Evolutionary conservation across 2,329 filamentous ascomycete genomes (phyloP).

Genomic region (Fusarium decemcellulare): DNA sequence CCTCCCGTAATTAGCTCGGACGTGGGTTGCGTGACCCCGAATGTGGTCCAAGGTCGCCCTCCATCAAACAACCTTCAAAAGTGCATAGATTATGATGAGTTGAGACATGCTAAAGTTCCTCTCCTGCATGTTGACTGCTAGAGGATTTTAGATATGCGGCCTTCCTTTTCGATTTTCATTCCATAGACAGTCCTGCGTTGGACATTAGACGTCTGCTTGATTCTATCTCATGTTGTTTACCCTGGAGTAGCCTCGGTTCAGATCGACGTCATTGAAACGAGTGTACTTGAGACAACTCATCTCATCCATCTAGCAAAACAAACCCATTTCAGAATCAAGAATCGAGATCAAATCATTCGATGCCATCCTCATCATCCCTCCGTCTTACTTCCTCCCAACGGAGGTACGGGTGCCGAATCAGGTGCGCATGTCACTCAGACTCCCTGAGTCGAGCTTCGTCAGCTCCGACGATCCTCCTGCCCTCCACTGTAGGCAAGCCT

Average conservation of each 20-base stretch:
- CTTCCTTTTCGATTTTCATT: too few relatives aligned
- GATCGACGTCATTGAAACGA: slow-evolving; percentile 29
- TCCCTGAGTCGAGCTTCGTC: slow-evolving; percentile 38
- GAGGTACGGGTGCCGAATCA: not conserved
- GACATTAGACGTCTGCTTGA: not conserved
- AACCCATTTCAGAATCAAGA: too few relatives aligned
- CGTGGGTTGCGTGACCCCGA: not conserved
- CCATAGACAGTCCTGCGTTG: too few relatives aligned
- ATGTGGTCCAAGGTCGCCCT: not conserved
- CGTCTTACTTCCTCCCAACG: not conserved
- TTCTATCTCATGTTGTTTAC: slow-evolving; percentile 7
- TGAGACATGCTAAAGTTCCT: not conserved
- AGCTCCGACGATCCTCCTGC: slow-evolving; percentile 24
- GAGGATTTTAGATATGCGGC: too few relatives aligned
- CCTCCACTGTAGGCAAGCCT: slow-evolving; percentile 18
- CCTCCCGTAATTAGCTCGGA: not conserved
- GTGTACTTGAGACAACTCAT: too few relatives aligned
- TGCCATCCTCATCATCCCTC: not conserved
- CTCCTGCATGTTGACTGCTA: too few relatives aligned
- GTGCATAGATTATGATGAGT: not conserved
- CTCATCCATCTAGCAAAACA: too few relatives aligned
- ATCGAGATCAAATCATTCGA: too few relatives aligned
- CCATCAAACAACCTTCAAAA: not conserved
- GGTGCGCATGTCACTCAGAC: slow-evolving; percentile 37
- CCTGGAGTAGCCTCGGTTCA: slow-evolving; percentile 20